Conservation (phyloP, 1,284 basidiomycete genomes). For the Amylostereum chailletii region DNA sequence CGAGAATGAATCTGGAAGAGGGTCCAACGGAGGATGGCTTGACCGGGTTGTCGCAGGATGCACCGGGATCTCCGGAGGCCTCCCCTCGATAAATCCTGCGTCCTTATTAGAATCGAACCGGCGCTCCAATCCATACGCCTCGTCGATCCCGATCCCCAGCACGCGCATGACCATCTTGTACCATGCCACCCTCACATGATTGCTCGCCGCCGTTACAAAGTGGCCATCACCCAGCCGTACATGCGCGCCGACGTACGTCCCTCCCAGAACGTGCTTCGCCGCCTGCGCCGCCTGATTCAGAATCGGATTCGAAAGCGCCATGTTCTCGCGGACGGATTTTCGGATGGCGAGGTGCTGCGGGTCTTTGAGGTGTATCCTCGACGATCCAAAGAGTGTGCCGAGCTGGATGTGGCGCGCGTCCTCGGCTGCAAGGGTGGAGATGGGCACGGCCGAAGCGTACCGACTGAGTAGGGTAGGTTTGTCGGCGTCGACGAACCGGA, state of each 20-base stretch:
- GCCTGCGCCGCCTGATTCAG: slow-evolving; percentile 30
- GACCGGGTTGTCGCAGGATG: slow-evolving; percentile 12
- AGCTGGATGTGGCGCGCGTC: slow-evolving; percentile 46
- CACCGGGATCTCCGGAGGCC: slow-evolving; percentile 13
- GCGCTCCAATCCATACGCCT: slow-evolving; percentile 31
- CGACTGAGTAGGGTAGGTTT: slow-evolving; percentile 24
- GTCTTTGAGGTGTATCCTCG: slow-evolving; percentile 44
- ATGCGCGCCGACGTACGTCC: slow-evolving; percentile 52
- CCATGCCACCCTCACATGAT: slow-evolving; percentile 43
- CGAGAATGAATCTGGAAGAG: slow-evolving; percentile 14
- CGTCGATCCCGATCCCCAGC: slow-evolving; percentile 29
- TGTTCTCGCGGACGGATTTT: slow-evolving; percentile 35
- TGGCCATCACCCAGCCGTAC: slow-evolving; percentile 58
- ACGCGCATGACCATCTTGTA: slow-evolving; percentile 42
- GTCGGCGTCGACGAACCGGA: slow-evolving; percentile 51
- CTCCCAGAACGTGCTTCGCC: slow-evolving; percentile 38
- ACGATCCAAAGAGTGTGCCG: slow-evolving; percentile 64
- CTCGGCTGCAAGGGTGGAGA: slow-evolving; percentile 30
- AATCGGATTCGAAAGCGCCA: slow-evolving; percentile 44
- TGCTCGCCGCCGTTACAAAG: slow-evolving; percentile 36
- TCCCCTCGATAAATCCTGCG: neutral
- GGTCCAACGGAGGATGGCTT: slow-evolving; percentile 15
- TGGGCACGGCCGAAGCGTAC: slow-evolving; percentile 36
- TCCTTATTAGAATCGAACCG: slow-evolving; percentile 12
- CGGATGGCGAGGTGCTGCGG: slow-evolving; percentile 31